These are phyloP conservation scores for Cercophora samala DNA, from an alignment of 495 filamentous ascomycete genomes.

Conservation along the genomic window DNA sequence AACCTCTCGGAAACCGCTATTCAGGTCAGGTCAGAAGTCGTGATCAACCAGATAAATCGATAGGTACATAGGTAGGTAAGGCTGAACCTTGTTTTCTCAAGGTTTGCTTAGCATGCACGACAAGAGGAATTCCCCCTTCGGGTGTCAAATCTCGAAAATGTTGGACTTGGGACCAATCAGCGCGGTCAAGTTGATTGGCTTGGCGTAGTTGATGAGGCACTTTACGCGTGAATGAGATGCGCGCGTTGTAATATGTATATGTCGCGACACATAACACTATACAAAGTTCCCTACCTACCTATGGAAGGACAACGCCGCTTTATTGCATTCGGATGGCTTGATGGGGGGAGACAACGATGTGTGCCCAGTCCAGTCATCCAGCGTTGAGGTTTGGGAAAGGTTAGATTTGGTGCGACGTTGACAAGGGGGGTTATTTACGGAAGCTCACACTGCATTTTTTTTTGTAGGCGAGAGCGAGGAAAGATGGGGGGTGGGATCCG, in stretches of 20 bases:
- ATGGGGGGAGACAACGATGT: background rate
- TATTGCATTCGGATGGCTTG: background rate
- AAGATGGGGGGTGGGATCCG: background rate
- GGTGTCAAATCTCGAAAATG: background rate
- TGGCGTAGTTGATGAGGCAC: background rate
- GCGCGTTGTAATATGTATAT: background rate
- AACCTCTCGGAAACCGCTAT: background rate
- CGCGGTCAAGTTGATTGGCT: background rate
- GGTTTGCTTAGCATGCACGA: background rate
- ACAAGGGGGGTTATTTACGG: background rate
- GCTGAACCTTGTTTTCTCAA: background rate
- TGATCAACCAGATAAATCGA: background rate
- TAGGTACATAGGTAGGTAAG: background rate
- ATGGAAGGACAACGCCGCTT: background rate
- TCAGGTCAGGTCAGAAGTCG: background rate
- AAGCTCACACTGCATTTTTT: background rate
- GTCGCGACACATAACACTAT: background rate
- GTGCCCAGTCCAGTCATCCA: background rate
- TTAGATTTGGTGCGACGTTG: background rate
- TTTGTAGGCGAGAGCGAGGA: background rate
- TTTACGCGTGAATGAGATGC: background rate
- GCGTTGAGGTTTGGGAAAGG: background rate
- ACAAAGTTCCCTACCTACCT: too few relatives aligned
- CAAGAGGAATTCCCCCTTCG: background rate
- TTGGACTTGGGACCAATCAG: background rate